phyloP scores from a whole-genome alignment of 2,329 filamentous ascomycete genomes.

The Colletotrichum euphorbiae region DNA sequence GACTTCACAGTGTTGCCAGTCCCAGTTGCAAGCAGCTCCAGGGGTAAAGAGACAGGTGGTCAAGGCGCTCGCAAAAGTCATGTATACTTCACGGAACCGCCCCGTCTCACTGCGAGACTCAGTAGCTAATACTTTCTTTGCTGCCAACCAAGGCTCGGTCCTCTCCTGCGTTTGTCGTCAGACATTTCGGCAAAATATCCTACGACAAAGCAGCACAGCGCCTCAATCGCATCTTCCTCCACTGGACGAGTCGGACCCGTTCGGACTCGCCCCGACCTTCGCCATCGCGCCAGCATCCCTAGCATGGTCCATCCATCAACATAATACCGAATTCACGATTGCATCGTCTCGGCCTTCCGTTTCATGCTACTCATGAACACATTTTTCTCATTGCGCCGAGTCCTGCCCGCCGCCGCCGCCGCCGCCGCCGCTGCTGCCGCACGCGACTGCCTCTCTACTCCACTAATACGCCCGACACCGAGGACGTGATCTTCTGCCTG shows the following conservation, averaged over 20 bases:
- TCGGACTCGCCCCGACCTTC: slow-evolving; percentile 43
- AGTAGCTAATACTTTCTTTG: slow-evolving; percentile 45
- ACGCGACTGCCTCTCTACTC: slow-evolving; percentile 55
- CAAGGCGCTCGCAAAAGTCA: background rate
- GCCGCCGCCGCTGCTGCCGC: slow-evolving; percentile 48
- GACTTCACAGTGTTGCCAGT: slow-evolving; percentile 34
- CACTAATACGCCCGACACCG: slow-evolving; percentile 37
- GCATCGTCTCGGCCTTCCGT: slow-evolving; percentile 51
- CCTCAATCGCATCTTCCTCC: slow-evolving; percentile 37
- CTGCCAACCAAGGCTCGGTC: slow-evolving; percentile 31
- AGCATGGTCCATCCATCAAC: slow-evolving; percentile 59
- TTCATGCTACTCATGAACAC: slow-evolving; percentile 58
- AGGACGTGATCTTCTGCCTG: slow-evolving; percentile 38
- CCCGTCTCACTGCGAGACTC: too few species aligned
- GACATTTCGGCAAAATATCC: slow-evolving; percentile 51
- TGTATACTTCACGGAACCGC: background rate
- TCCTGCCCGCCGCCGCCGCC: slow-evolving; percentile 42
- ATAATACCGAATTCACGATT: slow-evolving; percentile 55
- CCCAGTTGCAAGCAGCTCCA: slow-evolving; percentile 24
- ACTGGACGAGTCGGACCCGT: slow-evolving; percentile 40
- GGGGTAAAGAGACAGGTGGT: slow-evolving; percentile 23
- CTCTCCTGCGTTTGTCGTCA: slow-evolving; percentile 40
- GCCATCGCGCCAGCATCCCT: slow-evolving; percentile 55
- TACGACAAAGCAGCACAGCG: slow-evolving; percentile 43
- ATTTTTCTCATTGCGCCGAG: slow-evolving; percentile 58